Base-by-base conservation (phyloP, 139 green algal species). In the Microglena sp. region DNA sequence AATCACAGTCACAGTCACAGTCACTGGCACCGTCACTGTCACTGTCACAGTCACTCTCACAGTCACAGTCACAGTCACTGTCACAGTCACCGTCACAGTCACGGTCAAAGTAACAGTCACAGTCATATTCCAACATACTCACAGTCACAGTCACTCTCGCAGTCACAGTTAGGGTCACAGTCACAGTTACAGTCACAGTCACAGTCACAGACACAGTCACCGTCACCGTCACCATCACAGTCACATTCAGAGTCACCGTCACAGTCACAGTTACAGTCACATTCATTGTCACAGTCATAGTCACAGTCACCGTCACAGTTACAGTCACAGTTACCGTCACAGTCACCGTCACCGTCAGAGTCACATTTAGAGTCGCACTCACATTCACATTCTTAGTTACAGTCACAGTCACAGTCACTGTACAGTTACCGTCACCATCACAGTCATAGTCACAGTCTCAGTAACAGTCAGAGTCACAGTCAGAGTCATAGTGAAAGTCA, bases 281-380 rank as follows among this genome's bases (percentile, higher is more conserved):
- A 30, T 45, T 28, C 31, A n/a, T 24, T 63, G 34, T 29, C 45
- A 96, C 69, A 86, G 86, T 93, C 1, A 59, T 43, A 76, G 91
- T 93, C 89, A 89, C 94, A 0, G 81, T 75, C 28, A 67, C 79
- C 26, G 80, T 90, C 18, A 95, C 70, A 11, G 66, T 69, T 2
- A 94, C 87, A 32, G 32, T 78, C 21, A 59, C 78, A 21, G 77
- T 69, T 1, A 80, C 31, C 15, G 90, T 32, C 8, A 78, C 35
- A 31, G 68, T 29, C 18, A 82, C 70, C 69, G 86, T 87, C 8
- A 85, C 61, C 26, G 59, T 27, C 28, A 69, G 35, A 4, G 83
- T 77, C 27, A 84, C 40, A 4, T 90, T 84, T 2, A 86, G 86
- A 44, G 93, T 57, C 29, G 84, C 76, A 35, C 82, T 70, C 29